Evolutionary conservation across 2,329 filamentous ascomycete genomes (phyloP), one percentile per base, ranked within the genome.

Genomic region (Chrysoporthe cubensis): DNA sequence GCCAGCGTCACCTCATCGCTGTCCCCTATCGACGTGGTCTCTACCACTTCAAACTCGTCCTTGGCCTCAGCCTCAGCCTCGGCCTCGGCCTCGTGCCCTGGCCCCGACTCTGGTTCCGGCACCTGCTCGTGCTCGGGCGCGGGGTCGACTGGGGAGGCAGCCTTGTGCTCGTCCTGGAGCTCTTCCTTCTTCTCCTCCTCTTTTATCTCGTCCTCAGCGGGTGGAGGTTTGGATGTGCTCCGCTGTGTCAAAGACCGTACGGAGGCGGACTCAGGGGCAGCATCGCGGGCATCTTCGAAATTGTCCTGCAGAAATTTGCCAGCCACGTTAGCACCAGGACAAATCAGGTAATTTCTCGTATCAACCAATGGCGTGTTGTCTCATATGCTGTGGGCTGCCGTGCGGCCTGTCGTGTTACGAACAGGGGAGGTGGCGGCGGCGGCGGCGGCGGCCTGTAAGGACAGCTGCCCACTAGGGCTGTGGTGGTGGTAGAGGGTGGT

Each of bases 231-330:
- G 50, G 80, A 79, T 26, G 75, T 69, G 62, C 78, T 81, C 75
- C 84, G 80, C 72, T 82, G 83, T 48, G 86, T 88, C 70, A 93
- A 79, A 37, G 90, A 93, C 69, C 90, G 87, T 64, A 87, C 82
- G 44, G 88, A 89, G 56, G 82, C 80, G 67, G 84, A 87, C 77
- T 92, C 91, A 72, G 88, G 82, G 58, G 82, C 79, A 69, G 84
- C 87, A 78, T 92, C 91, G 73, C 88, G 82, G 66, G 92, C 93
- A 83, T 97, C 93, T 80, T 97, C 93, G 75, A 96, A 97, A 18
- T 87, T 87, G 74, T 94, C 90, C 90, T 93, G 72, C 63, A 69
- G 18, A 13, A 26, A 26, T 21, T 48, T 37, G 34, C 57, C 52
- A 64, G 50, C 62, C 43, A 65, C 37, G 65, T 67, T 48, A 65